These are phyloP conservation scores for Leccinellum rugosiceps DNA, from an alignment of 768 basidiomycete species.

Conservation along the genomic window DNA sequence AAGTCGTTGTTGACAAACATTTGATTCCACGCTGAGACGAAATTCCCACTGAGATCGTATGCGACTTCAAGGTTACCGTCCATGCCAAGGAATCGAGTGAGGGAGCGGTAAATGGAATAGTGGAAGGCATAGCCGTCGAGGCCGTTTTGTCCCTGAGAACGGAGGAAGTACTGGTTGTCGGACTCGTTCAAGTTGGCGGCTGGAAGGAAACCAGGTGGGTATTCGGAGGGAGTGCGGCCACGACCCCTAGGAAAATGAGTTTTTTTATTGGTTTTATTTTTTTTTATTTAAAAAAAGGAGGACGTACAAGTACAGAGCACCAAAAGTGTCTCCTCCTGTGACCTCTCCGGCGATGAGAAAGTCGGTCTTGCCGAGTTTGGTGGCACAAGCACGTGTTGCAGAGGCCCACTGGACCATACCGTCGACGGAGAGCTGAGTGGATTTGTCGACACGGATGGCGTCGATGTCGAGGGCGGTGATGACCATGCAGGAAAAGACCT, in stretches of 20 bases:
- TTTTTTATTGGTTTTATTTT: too few relatives aligned
- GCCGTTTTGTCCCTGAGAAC: slow-evolving; percentile 54
- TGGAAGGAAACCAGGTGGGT: slow-evolving; percentile 61
- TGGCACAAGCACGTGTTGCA: slow-evolving; percentile 72
- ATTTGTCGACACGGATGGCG: slow-evolving; percentile 93
- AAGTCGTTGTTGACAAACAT: slow-evolving; percentile 90
- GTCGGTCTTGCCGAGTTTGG: slow-evolving; percentile 70
- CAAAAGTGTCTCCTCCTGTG: slow-evolving; percentile 91
- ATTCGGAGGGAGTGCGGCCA: slow-evolving; percentile 74
- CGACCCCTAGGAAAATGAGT: slow-evolving; percentile 60
- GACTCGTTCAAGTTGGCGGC: slow-evolving; percentile 64
- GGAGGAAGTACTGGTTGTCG: slow-evolving; percentile 76
- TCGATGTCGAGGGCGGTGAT: slow-evolving; percentile 89
- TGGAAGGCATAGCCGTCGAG: slow-evolving; percentile 88
- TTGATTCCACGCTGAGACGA: slow-evolving; percentile 87
- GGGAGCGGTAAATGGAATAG: slow-evolving; percentile 87
- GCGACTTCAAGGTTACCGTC: slow-evolving; percentile 92
- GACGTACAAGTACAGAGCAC: slow-evolving; percentile 77
- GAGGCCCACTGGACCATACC: slow-evolving; percentile 76
- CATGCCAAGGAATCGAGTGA: slow-evolving; percentile 90
- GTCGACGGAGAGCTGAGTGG: slow-evolving; percentile 85
- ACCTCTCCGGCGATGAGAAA: slow-evolving; percentile 93
- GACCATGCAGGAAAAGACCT: slow-evolving; percentile 78
- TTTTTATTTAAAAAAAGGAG: not conserved
- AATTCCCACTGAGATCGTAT: slow-evolving; percentile 79